Conservation (phyloP, 2,329 filamentous ascomycete genomes). For the Zarea fungicola region DNA sequence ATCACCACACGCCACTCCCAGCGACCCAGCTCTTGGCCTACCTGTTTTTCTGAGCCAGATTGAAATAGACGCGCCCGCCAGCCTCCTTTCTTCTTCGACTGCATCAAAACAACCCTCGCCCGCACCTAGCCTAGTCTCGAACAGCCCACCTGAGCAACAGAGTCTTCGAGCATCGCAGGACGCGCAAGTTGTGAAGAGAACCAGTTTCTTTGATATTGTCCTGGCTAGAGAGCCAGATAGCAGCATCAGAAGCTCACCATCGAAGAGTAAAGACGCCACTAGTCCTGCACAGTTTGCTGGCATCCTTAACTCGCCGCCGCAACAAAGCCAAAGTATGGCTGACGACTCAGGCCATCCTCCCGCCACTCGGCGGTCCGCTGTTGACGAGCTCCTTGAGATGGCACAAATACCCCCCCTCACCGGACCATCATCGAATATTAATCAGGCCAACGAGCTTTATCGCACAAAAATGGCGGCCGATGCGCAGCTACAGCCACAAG, state of each 20-base stretch:
- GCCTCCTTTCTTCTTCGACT: not conserved
- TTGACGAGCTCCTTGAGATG: constrained; percentile 13
- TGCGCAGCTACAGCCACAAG: not conserved
- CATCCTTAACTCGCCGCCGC: too few relatives aligned
- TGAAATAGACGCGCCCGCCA: not conserved
- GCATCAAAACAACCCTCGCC: not conserved
- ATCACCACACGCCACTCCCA: not conserved
- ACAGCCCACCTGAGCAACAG: not conserved
- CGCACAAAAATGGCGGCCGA: not conserved
- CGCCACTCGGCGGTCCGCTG: constrained; percentile 7
- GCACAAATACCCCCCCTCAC: too few relatives aligned
- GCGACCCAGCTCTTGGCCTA: not conserved
- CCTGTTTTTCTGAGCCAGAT: not conserved
- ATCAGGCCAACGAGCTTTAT: too few relatives aligned
- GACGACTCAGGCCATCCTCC: not conserved
- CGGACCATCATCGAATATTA: too few relatives aligned
- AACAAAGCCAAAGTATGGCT: not conserved
- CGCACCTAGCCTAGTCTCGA: not conserved
- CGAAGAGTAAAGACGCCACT: too few relatives aligned
- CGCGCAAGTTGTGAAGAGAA: constrained; percentile 24
- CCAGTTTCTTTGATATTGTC: constrained; percentile 15
- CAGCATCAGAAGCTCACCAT: constrained; percentile 11
- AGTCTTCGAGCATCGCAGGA: constrained; percentile 19
- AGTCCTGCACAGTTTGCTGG: too few relatives aligned
- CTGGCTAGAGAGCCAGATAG: constrained; percentile 15